A percentile compares a stretch with the other conserved stretches of the same genome.
Evolutionary conservation across 2,329 filamentous ascomycete species (phyloP).

Genomic region (Teratosphaeria viscida): DNA sequence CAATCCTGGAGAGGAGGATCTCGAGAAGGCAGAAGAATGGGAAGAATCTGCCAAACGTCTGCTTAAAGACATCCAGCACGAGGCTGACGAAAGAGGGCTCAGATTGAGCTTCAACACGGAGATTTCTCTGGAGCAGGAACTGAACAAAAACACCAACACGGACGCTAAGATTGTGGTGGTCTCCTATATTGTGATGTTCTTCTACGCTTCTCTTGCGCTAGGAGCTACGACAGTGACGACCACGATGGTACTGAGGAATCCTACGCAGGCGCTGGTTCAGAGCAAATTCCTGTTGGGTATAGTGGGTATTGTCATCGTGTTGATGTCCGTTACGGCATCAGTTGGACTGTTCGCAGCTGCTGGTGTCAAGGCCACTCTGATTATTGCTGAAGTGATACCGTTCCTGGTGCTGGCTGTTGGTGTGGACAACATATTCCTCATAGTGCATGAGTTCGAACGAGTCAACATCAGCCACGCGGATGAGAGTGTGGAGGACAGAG

Average conservation of each 20-base stretch:
- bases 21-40: conserved; percentile 76
- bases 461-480: conserved; percentile 89
- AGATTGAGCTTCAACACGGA: conserved; percentile 91
- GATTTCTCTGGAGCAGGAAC: conserved; percentile 84
- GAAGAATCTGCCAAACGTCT: conserved; percentile 67
- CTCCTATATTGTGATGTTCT: conserved; percentile 97
- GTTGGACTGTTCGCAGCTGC: conserved; percentile 89
- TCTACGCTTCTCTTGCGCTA: conserved; percentile 87
- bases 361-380: conserved; percentile 88
- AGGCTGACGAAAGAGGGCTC: conserved; percentile 68
- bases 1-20: conserved; percentile 58
- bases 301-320: conserved; percentile 83
- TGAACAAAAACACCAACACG: conserved; percentile 97
- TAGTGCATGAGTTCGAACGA: conserved; percentile 94
- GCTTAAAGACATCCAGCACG: conserved; percentile 65
- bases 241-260: conserved; percentile 68
- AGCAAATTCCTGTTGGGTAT: conserved; percentile 96
- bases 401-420: conserved; percentile 94
- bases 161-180: conserved; percentile 94
- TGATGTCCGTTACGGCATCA: conserved; percentile 94
- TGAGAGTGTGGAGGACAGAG: conserved; percentile 72
- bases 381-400: conserved; percentile 96
- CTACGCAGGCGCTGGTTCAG: conserved; percentile 75
- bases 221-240: conserved; percentile 77
- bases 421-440: conserved; percentile 97